phyloP scores from a whole-genome alignment of 805 yeast species.

The Clavispora vitiphila region DNA sequence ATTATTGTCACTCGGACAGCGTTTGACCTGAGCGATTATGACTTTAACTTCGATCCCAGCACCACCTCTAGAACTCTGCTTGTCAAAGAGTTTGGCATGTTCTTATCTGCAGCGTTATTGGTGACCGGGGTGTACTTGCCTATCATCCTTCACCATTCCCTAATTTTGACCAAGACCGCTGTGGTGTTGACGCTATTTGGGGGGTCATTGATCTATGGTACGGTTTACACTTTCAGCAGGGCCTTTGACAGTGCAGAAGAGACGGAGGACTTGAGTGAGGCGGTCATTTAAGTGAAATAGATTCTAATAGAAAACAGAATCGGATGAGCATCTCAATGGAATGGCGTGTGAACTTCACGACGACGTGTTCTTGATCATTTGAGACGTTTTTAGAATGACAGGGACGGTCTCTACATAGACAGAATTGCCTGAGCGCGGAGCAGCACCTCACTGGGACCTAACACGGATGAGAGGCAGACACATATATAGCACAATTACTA shows the following conservation, averaged over 20 bases:
- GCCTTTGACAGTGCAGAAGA: constrained; percentile 53
- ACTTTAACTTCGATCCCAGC: constrained; percentile 38
- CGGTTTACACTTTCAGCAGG: constrained; percentile 76
- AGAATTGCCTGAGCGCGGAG: too few species aligned
- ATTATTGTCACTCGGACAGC: constrained; percentile 29
- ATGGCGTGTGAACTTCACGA: too few species aligned
- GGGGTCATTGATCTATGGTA: constrained; percentile 76
- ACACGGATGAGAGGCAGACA: too few species aligned
- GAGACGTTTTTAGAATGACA: too few species aligned
- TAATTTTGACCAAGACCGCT: constrained; percentile 65
- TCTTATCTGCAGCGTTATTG: constrained; percentile 70
- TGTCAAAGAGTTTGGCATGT: constrained; percentile 75
- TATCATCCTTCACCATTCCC: constrained; percentile 68
- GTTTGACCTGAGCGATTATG: constrained; percentile 33
- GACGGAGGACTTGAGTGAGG: constrained; percentile 17
- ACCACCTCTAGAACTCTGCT: constrained; percentile 15
- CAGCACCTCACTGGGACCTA: too few species aligned
- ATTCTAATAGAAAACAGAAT: too few species aligned
- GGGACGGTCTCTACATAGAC: too few species aligned
- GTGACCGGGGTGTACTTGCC: constrained; percentile 74
- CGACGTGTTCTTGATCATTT: too few species aligned
- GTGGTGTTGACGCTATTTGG: constrained; percentile 74
- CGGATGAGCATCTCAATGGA: too few species aligned
- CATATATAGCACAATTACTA: too few species aligned
- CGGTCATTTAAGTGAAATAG: constrained; percentile 12